Conservation (phyloP, 495 filamentous ascomycete genomes). For the Trichocladium uniseriatum region DNA sequence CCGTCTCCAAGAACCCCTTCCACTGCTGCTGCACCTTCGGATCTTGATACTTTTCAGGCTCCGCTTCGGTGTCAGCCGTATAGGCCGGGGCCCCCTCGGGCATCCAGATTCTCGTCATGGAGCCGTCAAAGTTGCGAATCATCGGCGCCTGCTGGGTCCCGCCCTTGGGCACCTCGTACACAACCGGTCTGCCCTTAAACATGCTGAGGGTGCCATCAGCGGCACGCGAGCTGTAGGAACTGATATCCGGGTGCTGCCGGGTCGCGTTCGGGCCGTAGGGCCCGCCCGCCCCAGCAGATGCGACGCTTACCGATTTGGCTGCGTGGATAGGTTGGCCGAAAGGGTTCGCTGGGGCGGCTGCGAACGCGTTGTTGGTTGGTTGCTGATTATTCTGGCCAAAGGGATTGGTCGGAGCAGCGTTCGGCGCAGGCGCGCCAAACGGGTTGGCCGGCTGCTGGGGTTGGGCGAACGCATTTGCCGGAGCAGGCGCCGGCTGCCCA, state of each 20-base stretch:
- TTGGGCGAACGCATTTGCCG: constrained; percentile 9
- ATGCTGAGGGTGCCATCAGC: constrained; percentile 25
- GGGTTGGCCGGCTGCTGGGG: neutral
- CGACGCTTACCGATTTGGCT: constrained; percentile 15
- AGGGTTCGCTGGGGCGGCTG: neutral
- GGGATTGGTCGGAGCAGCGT: no score
- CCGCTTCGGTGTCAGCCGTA: constrained; percentile 43
- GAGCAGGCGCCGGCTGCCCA: constrained; percentile 14
- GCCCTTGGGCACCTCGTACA: constrained; percentile 20
- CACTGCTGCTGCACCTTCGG: constrained; percentile 46
- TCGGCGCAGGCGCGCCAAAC: constrained; percentile 9
- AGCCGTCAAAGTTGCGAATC: constrained; percentile 31
- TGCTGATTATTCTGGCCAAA: constrained; percentile 23
- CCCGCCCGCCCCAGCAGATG: neutral
- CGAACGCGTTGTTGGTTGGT: constrained; percentile 12
- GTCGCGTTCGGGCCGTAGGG: constrained; percentile 35
- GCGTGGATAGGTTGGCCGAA: constrained; percentile 5
- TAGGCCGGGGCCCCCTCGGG: constrained; percentile 58
- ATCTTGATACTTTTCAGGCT: constrained; percentile 36
- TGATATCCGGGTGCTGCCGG: constrained; percentile 35
- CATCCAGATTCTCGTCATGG: constrained; percentile 54
- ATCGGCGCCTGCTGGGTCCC: constrained; percentile 24
- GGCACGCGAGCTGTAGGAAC: constrained; percentile 27
- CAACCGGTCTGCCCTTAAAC: constrained; percentile 36
- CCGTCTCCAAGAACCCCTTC: constrained; percentile 47